These are phyloP conservation scores for Penicillium palitans DNA, from an alignment of 2,329 filamentous ascomycete genomes.

Conservation along the genomic window DNA sequence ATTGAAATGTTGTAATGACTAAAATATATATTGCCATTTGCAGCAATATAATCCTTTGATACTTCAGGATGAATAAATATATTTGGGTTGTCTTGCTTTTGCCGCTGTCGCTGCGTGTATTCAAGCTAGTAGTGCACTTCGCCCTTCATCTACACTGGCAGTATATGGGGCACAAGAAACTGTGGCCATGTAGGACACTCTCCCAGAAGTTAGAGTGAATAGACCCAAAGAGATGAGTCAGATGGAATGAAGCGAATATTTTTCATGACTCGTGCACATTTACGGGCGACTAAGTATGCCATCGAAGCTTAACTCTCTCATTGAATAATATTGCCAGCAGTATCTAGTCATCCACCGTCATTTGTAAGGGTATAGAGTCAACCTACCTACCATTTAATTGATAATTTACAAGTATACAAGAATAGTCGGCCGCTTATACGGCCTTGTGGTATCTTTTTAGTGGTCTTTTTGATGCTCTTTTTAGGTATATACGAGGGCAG, in stretches of 20 bases:
- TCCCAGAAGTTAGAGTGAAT: no score
- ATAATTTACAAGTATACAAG: no score
- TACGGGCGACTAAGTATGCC: no score
- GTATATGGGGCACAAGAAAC: constrained; percentile 43
- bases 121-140: not conserved
- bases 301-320: no score
- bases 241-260: not conserved
- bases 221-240: not conserved
- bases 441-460: no score
- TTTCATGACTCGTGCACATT: not conserved
- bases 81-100: not conserved
- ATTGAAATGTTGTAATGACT: not conserved
- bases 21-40: not conserved
- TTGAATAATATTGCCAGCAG: no score
- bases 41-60: not conserved
- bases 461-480: no score
- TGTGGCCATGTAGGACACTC: constrained; percentile 10
- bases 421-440: no score
- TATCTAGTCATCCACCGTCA: no score
- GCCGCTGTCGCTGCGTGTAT: not conserved
- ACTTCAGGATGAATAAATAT: not conserved
- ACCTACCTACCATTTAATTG: no score
- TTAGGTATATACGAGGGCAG: no score
- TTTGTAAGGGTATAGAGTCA: no score
- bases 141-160: constrained; percentile 19